These are phyloP conservation scores for Vitis labrusca DNA, from an alignment of 164 flowering plant genomes.

Conservation along the genomic window DNA sequence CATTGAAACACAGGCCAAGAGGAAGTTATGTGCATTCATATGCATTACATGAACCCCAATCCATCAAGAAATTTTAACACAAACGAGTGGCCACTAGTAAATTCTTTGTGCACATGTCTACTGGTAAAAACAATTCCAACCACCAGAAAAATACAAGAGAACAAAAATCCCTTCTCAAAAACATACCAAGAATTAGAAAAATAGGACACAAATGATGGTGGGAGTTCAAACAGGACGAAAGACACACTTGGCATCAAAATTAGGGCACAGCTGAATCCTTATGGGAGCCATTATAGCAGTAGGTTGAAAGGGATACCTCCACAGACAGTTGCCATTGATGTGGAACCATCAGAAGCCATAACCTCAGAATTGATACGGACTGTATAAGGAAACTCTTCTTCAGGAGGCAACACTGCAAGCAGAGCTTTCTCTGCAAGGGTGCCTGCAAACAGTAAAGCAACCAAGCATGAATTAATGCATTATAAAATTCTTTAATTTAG, in stretches of 20 bases:
- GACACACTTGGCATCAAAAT: background rate
- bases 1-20: background rate
- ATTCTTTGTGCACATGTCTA: too few relatives aligned
- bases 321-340: slow-evolving; percentile 99
- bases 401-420: slow-evolving; percentile 92
- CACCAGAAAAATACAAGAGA: too few relatives aligned
- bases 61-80: too few relatives aligned
- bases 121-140: too few relatives aligned
- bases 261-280: background rate
- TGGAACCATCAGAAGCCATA: slow-evolving; percentile 99
- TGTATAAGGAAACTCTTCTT: slow-evolving; percentile 73
- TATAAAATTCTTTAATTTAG: too few relatives aligned
- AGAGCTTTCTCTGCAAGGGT: slow-evolving; percentile 98
- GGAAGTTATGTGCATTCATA: background rate
- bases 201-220: too few relatives aligned
- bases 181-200: too few relatives aligned
- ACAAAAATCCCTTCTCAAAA: too few relatives aligned
- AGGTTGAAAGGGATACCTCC: slow-evolving; percentile 58
- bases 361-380: slow-evolving; percentile 96
- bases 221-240: background rate
- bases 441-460: slow-evolving; percentile 42
- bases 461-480: background rate
- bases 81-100: too few relatives aligned
- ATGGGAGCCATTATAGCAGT: background rate
- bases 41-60: too few relatives aligned